A percentile compares a stretch with the other conserved stretches of the same genome.
These are phyloP conservation scores for Sanghuangporus weigelae DNA, from an alignment of 1,284 basidiomycete genomes.

Conservation along the genomic window DNA sequence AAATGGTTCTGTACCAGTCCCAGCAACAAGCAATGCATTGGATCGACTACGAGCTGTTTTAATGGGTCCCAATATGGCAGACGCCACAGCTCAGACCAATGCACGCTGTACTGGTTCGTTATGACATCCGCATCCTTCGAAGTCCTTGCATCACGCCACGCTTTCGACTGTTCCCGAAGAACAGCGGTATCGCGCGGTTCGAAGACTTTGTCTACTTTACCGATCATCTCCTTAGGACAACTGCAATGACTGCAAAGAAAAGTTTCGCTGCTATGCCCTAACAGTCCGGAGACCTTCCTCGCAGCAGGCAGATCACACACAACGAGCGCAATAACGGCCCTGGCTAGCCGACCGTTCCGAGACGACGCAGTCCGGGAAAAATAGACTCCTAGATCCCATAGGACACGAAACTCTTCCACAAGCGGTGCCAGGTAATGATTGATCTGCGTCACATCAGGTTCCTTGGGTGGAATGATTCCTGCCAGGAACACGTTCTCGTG, in stretches of 20 bases:
- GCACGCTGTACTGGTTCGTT: conserved; percentile 25
- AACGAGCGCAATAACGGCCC: neutral
- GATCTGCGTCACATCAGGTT: conserved; percentile 23
- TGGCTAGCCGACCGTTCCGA: conserved; percentile 12
- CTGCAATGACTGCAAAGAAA: conserved; percentile 22
- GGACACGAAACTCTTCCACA: conserved; percentile 25
- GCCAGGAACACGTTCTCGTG: conserved; percentile 26
- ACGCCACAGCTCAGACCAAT: conserved; percentile 32
- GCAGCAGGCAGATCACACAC: conserved; percentile 29
- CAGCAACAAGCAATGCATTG: conserved; percentile 34
- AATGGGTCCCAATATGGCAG: conserved; percentile 36
- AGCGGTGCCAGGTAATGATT: conserved; percentile 29
- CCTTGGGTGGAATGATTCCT: conserved; percentile 25
- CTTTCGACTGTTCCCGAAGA: neutral
- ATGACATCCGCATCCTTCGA: conserved; percentile 14
- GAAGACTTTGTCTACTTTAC: conserved; percentile 9
- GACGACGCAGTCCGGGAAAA: conserved; percentile 22
- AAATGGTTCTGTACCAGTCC: conserved; percentile 28
- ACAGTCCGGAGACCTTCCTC: conserved; percentile 23
- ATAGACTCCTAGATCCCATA: conserved; percentile 28
- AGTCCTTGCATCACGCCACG: conserved; percentile 21
- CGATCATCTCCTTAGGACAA: conserved; percentile 10
- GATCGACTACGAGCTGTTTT: conserved; percentile 27
- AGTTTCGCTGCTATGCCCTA: neutral
- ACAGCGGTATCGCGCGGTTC: conserved; percentile 19